A percentile compares a stretch with the other conserved stretches of the same genome.
These are phyloP conservation scores for Rhodotorula sphaerocarpa DNA, from an alignment of 768 basidiomycete genomes.

Conservation along the genomic window DNA sequence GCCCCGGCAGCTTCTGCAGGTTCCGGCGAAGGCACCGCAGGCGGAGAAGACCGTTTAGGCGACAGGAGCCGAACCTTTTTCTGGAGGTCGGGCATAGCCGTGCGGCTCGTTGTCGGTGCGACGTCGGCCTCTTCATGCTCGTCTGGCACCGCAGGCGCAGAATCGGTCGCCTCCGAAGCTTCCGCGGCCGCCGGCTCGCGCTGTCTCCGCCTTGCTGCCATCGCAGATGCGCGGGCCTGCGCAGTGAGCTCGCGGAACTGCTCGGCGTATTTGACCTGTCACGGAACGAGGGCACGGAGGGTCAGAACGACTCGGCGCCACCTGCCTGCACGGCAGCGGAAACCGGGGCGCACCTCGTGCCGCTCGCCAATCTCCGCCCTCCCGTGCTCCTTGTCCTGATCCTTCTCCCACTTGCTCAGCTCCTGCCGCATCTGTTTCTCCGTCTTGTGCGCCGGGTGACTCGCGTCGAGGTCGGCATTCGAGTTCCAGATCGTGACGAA, in stretches of 20 bases:
- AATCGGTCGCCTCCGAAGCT: not conserved
- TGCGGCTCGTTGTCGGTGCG: not conserved
- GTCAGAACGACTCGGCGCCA: too few relatives aligned
- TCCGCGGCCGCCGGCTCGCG: not conserved
- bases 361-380: not conserved
- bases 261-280: not conserved
- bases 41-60: not conserved
- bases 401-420: constrained; percentile 17
- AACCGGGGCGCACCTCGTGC: not conserved
- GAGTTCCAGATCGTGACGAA: constrained; percentile 25
- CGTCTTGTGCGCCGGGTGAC: constrained; percentile 4
- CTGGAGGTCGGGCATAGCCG: not conserved
- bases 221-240: constrained; percentile 1
- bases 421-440: constrained; percentile 5
- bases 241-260: constrained; percentile 10
- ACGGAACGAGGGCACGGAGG: not conserved
- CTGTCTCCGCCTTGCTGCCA: not conserved
- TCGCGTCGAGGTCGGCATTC: constrained; percentile 10
- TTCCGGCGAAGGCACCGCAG: not conserved
- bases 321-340: not conserved
- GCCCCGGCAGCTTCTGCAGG: too few relatives aligned
- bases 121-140: not conserved
- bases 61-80: constrained; percentile 6
- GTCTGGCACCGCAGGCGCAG: not conserved
- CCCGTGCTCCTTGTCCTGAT: not conserved